Evolutionary conservation across 208 protist genomes (phyloP), one percentile per base, ranked within the genome.

Genomic region (Phytomonas sp.): DNA sequence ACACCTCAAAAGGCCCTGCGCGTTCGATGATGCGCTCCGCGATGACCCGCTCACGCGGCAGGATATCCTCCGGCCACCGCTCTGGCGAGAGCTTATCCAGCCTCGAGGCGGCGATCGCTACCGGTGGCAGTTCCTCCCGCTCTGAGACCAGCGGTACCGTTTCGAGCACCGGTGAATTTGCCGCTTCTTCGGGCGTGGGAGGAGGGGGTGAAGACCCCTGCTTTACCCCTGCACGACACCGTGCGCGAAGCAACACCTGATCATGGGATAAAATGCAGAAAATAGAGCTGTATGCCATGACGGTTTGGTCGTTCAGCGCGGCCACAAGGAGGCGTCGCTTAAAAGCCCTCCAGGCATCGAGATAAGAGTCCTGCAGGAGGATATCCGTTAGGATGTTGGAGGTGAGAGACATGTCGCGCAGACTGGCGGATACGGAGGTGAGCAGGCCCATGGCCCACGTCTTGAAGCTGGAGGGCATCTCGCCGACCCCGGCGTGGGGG

Each of bases 401-500:
- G 26, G 23, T 23, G 2, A 56, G 46, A 56, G 23, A 56, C 46
- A 56, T 56, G 20, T 56, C 46, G 20, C 46, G 46, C 46, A 56
- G 46, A 26, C 20, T 56, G 23, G 46, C 4, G 46, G 46, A 56
- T 26, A 56, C 5, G 20, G 17, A 23, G 3, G 23, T 23, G 61
- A 85, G 82, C 59, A 87, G 72, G 62, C 87, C 83, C 30, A 78
- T 67, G 31, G 87, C 70, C 28, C 76, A 74, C 9, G 32, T 70
- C 7, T 71, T 84, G 64, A 85, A 37, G 23, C 81, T 20, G 0
- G 86, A 87, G 40, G 66, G 67, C 81, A 87, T 85, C 40, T 85
- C 77, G 26, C 33, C 30, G 8, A 80, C 70, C 29, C 86, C 86
- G 28, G 75, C 73, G 65, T 89, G 86, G 26, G 86, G 86, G 0